Percentiles rank a stretch among this genome's conserved stretches.
phyloP scores from a whole-genome alignment of 257 asterid genomes.

The Solanum tarijense region DNA sequence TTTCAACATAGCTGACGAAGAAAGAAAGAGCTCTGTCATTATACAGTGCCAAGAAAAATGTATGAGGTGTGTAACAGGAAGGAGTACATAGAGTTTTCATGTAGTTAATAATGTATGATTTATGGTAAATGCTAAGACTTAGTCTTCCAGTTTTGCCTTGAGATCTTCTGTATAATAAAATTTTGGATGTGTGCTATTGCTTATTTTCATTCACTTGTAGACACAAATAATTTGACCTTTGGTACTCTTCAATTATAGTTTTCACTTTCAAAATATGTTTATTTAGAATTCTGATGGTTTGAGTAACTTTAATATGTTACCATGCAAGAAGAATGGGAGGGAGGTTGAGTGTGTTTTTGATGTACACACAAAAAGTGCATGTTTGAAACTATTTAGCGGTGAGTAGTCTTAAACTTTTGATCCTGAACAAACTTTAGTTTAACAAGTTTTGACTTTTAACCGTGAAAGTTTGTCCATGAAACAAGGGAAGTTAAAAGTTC shows the following conservation, averaged over 20 bases:
- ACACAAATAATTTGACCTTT: background rate
- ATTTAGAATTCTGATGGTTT: background rate
- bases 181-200: background rate
- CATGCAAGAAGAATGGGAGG: background rate
- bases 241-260: background rate
- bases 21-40: constrained; percentile 50
- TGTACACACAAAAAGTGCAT: background rate
- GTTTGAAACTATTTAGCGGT: background rate
- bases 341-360: background rate
- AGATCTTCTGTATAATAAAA: constrained; percentile 3
- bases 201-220: background rate
- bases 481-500: background rate
- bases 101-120: background rate
- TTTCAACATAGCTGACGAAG: background rate
- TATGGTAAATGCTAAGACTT: background rate
- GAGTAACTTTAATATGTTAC: background rate
- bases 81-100: background rate
- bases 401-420: background rate
- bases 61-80: constrained; percentile 46
- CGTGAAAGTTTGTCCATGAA: background rate
- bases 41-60: constrained; percentile 76
- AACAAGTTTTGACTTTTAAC: background rate
- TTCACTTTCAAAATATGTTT: background rate
- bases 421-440: background rate
- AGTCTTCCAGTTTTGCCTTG: constrained; percentile 1